Percentiles rank a stretch among this genome's conserved stretches.
Evolutionary conservation across 2,329 filamentous ascomycete species (phyloP).

Genomic region (Purpureocillium lavendulum): DNA sequence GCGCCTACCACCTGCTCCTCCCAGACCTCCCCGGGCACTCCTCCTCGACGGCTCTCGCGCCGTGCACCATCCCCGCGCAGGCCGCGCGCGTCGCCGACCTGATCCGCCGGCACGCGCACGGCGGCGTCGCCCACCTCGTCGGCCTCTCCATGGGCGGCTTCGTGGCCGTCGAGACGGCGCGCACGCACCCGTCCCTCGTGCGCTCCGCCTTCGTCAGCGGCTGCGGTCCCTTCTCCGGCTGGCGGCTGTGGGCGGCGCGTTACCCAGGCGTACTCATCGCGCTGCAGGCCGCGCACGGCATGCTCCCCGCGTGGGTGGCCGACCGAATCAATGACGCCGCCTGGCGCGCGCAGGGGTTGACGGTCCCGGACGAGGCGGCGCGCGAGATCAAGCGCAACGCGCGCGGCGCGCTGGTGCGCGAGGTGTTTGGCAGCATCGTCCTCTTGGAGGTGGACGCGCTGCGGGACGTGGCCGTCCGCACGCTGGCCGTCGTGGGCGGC

Average conservation of each 20-base stretch:
- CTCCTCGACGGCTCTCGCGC: slow-evolving; percentile 20
- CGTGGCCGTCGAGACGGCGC: slow-evolving; percentile 17
- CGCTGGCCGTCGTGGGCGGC: slow-evolving; percentile 20
- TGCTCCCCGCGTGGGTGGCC: slow-evolving; percentile 13
- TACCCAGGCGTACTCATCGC: slow-evolving; percentile 8
- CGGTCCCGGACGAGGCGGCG: slow-evolving; percentile 1
- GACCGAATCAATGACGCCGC: slow-evolving; percentile 10
- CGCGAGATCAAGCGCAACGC: not conserved
- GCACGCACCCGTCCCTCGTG: slow-evolving; percentile 27
- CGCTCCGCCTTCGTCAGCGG: slow-evolving; percentile 25
- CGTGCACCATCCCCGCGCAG: slow-evolving; percentile 19
- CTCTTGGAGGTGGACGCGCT: slow-evolving; percentile 1
- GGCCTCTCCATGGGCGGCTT: slow-evolving; percentile 32
- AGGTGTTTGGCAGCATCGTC: slow-evolving; percentile 3
- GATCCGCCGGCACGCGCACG: slow-evolving; percentile 25
- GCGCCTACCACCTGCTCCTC: slow-evolving; percentile 28
- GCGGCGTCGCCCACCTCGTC: slow-evolving; percentile 27
- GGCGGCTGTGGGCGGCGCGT: slow-evolving; percentile 14
- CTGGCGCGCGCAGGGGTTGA: not conserved
- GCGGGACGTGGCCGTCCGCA: slow-evolving; percentile 10
- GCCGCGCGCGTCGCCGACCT: slow-evolving; percentile 24
- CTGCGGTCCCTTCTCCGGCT: slow-evolving; percentile 18
- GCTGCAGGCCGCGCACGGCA: slow-evolving; percentile 14
- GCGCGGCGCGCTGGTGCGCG: not conserved
- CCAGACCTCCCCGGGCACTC: slow-evolving; percentile 31